These are phyloP conservation scores for Lojkania enalia DNA, from an alignment of 2,329 filamentous ascomycete species.

Conservation along the genomic window DNA sequence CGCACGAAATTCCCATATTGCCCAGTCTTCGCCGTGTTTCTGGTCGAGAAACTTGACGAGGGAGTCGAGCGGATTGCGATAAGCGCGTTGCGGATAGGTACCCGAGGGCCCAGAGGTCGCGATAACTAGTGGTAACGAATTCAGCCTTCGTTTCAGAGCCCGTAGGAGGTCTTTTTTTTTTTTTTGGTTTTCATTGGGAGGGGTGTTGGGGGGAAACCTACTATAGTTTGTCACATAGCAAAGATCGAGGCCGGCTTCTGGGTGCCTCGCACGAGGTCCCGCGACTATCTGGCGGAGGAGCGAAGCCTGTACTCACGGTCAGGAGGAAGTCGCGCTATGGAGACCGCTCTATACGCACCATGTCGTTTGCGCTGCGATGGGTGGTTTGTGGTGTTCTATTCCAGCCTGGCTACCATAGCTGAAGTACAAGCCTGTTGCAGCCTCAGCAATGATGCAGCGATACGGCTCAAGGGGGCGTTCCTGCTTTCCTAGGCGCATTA, in stretches of 20 bases:
- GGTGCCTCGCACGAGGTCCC: slow-evolving; percentile 78
- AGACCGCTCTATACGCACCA: too few relatives aligned
- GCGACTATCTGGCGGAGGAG: slow-evolving; percentile 90
- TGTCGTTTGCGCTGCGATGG: too few relatives aligned
- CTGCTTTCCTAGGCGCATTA: neutral
- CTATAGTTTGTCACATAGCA: slow-evolving; percentile 92
- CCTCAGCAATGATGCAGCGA: neutral
- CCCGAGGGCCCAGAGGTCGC: slow-evolving; percentile 85
- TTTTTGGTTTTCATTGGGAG: slow-evolving; percentile 18
- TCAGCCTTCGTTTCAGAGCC: slow-evolving; percentile 40
- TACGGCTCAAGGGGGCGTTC: neutral
- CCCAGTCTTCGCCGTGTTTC: slow-evolving; percentile 80
- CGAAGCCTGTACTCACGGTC: slow-evolving; percentile 30
- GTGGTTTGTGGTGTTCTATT: too few relatives aligned
- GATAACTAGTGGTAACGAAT: slow-evolving; percentile 51
- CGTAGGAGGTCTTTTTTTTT: neutral
- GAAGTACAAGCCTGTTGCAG: too few relatives aligned
- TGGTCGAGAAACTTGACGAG: slow-evolving; percentile 86
- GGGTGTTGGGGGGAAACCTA: slow-evolving; percentile 53
- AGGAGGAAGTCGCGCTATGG: neutral
- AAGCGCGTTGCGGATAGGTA: slow-evolving; percentile 87
- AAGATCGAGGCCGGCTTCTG: slow-evolving; percentile 86
- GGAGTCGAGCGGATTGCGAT: slow-evolving; percentile 87
- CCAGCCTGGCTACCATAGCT: too few relatives aligned
- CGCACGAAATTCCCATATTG: slow-evolving; percentile 96